These are phyloP conservation scores for Colletotrichum simmondsii DNA, from an alignment of 2,329 filamentous ascomycete genomes.

Conservation along the genomic window DNA sequence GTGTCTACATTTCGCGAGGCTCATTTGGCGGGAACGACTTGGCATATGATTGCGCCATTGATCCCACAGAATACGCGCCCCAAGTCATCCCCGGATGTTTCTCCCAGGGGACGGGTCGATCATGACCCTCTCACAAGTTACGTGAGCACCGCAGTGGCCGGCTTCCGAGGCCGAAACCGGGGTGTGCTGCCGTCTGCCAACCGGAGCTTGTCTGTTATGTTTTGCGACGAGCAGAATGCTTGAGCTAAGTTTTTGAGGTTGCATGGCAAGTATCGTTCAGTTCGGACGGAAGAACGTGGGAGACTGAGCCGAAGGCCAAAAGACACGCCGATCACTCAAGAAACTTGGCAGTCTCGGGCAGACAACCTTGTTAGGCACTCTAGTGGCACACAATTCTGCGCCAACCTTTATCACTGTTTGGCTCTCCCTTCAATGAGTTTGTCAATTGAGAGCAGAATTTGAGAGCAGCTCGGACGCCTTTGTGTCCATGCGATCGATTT, in stretches of 20 bases:
- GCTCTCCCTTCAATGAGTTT: neutral
- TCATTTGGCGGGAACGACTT: too few relatives aligned
- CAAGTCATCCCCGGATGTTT: neutral
- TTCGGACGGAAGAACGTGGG: neutral
- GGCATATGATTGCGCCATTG: neutral
- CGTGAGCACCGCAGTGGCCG: neutral
- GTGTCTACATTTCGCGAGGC: too few relatives aligned
- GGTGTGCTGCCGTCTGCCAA: neutral
- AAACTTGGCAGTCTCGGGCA: neutral
- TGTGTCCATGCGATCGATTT: neutral
- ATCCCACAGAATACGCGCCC: neutral
- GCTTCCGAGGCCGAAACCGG: neutral
- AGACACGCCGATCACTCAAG: neutral
- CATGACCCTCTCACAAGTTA: neutral
- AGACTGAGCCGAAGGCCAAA: neutral
- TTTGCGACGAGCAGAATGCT: neutral
- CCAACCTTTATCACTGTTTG: neutral
- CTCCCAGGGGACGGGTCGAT: neutral
- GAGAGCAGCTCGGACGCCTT: neutral
- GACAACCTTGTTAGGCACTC: neutral
- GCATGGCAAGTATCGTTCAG: neutral
- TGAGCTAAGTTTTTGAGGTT: neutral
- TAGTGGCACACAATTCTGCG: neutral
- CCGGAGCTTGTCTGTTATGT: neutral
- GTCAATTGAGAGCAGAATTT: fast-evolving